Percentiles rank a stretch among this genome's conserved stretches.
These are phyloP conservation scores for Dryadomyces quercivorus DNA, from an alignment of 2,329 filamentous ascomycete species.

Conservation along the genomic window DNA sequence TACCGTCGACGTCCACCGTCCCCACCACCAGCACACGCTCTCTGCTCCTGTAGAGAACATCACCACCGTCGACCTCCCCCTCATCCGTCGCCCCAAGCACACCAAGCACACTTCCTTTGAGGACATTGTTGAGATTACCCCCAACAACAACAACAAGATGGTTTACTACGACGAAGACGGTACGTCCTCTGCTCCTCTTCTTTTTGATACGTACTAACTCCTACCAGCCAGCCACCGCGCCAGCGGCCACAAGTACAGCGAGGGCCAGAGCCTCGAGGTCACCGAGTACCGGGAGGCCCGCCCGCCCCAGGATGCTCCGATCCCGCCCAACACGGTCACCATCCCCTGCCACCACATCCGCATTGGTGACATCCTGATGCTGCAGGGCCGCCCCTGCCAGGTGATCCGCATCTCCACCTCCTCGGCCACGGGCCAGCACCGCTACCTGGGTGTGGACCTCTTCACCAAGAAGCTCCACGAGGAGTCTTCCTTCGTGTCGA, in stretches of 20 bases:
- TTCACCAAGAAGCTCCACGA: constrained; percentile 99
- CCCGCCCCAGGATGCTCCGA: constrained; percentile 16
- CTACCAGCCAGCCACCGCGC: constrained; percentile 44
- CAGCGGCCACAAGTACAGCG: constrained; percentile 47
- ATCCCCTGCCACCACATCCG: constrained; percentile 99
- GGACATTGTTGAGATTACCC: constrained; percentile 46
- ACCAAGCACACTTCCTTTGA: constrained; percentile 48
- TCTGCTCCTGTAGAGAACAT: constrained; percentile 36
- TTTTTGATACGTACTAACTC: not conserved
- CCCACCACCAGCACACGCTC: constrained; percentile 18
- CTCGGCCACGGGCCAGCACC: constrained; percentile 95
- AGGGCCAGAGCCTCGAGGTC: constrained; percentile 39
- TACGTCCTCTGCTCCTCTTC: constrained; percentile 22
- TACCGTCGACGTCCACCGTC: constrained; percentile 22
- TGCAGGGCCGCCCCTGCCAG: constrained; percentile 98
- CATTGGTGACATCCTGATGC: constrained; percentile 95
- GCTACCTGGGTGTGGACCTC: constrained; percentile 98
- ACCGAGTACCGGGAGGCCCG: constrained; percentile 33
- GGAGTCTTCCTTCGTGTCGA: constrained; percentile 95
- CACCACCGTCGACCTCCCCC: constrained; percentile 39
- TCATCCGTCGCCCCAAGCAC: constrained; percentile 27
- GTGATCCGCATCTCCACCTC: constrained; percentile 99
- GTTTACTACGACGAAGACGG: constrained; percentile 54
- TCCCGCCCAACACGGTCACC: constrained; percentile 71
- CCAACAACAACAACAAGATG: constrained; percentile 44